Base-by-base conservation (phyloP, 805 yeast species). In the Cyberlindnera sargentensis region DNA sequence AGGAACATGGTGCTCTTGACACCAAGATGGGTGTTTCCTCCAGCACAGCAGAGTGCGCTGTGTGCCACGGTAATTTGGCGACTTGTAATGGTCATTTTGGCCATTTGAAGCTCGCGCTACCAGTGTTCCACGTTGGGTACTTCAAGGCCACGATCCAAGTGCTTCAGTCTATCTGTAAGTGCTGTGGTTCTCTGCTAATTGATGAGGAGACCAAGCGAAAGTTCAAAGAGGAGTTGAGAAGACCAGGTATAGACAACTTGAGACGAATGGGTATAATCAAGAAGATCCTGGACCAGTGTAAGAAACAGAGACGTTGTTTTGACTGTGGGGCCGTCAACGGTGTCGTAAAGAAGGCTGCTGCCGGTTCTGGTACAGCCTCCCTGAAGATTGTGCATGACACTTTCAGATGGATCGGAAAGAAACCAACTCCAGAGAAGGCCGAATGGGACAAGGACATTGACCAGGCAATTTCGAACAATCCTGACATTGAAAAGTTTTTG, bases 51-150 rank as follows among this genome's bases (percentile, higher is more conserved):
- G 95, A 84, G 60, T 93, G 99, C 70, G 63, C 76, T 10, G 95
- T 98, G 1, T 93, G 99, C 66, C 87, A 80, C 55, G 98, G 98
- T 3, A 80, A 80, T 53, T 68, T 93, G 50, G 95, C 96, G 0
- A 77, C 95, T 2, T 93, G 99, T 63, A 97, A 91, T 66, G 99
- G 99, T 46, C 99, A 93, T 67, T 93, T 93, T 63, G 99, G 99
- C 35, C 96, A 95, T 58, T 78, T 93, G 50, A 78, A 87, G 56
- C 73, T 93, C 41, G 96, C 98, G 0, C 70, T 93, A 37, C 99
- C 99, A 2, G 98, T 90, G 10, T 93, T 91, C 68, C 99, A 93
- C 60, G 93, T 93, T 38, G 99, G 99, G 20, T 93, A 90, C 63
- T 93, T 93, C 73, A 91, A 91, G 62, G 82, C 90, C 36, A 84